phyloP scores from a whole-genome alignment of 306 rosid species.

The Carpinus fangiana region DNA sequence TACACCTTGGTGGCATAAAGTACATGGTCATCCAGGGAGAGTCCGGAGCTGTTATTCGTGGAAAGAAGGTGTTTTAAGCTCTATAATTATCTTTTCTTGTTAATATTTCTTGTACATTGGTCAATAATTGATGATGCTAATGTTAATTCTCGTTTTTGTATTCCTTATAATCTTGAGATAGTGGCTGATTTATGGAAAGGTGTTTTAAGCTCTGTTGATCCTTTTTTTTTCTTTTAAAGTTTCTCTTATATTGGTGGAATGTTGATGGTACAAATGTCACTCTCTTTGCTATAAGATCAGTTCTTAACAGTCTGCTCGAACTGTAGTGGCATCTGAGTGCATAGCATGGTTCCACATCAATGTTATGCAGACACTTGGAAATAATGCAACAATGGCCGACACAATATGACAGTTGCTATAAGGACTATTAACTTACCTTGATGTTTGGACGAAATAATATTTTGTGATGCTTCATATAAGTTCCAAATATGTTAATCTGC shows the following conservation, averaged over 20 bases:
- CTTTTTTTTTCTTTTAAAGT: background rate
- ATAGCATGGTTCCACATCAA: background rate
- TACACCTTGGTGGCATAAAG: constrained; percentile 54
- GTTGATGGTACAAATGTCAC: too few species aligned
- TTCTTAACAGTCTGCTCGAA: background rate
- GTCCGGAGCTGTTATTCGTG: constrained; percentile 53
- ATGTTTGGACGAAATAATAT: background rate
- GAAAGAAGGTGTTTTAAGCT: constrained; percentile 51
- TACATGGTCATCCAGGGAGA: constrained; percentile 73
- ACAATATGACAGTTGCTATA: background rate
- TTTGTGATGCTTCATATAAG: background rate
- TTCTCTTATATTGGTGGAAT: background rate
- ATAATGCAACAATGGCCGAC: background rate
- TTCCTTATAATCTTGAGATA: background rate
- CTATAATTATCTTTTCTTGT: background rate
- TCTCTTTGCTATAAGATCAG: background rate
- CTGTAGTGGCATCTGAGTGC: background rate
- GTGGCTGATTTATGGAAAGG: background rate
- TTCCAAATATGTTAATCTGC: background rate
- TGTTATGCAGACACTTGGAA: background rate
- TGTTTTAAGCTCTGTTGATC: background rate
- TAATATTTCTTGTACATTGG: background rate
- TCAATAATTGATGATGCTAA: background rate
- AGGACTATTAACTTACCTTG: background rate
- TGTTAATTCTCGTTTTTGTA: background rate